Evolutionary conservation across 2,329 filamentous ascomycete genomes (phyloP).

Genomic region (Xylaria sp.): DNA sequence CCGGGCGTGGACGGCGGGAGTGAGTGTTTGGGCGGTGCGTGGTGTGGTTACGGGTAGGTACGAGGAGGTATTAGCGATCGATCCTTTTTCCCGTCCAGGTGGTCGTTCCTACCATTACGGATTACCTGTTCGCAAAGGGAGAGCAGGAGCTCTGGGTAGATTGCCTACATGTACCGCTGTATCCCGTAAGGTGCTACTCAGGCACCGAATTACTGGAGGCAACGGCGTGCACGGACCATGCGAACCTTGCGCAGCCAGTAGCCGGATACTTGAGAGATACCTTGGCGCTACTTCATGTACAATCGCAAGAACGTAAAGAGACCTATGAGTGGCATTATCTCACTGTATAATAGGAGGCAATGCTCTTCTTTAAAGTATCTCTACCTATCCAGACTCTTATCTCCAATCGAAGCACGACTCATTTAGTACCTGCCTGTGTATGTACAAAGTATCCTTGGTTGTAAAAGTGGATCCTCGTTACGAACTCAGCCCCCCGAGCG

Average conservation of each 20-base stretch:
- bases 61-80: slow-evolving; percentile 18
- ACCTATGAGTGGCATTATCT: neutral
- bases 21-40: neutral
- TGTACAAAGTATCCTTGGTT: neutral
- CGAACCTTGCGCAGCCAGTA: neutral
- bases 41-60: slow-evolving; percentile 9
- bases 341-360: too few relatives aligned
- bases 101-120: slow-evolving; percentile 23
- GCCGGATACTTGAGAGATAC: neutral
- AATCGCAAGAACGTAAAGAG: neutral
- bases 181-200: too few relatives aligned
- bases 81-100: slow-evolving; percentile 21
- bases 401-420: neutral
- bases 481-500: neutral
- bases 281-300: neutral
- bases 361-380: neutral
- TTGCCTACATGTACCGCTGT: neutral
- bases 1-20: neutral
- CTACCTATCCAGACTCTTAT: neutral
- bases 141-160: slow-evolving; percentile 10
- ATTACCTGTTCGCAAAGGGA: slow-evolving; percentile 32
- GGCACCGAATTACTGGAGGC: neutral
- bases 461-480: neutral
- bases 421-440: neutral
- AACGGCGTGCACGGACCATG: neutral